These are phyloP conservation scores for Dissoconium aciculare DNA, from an alignment of 2,329 filamentous ascomycete species.

Conservation along the genomic window DNA sequence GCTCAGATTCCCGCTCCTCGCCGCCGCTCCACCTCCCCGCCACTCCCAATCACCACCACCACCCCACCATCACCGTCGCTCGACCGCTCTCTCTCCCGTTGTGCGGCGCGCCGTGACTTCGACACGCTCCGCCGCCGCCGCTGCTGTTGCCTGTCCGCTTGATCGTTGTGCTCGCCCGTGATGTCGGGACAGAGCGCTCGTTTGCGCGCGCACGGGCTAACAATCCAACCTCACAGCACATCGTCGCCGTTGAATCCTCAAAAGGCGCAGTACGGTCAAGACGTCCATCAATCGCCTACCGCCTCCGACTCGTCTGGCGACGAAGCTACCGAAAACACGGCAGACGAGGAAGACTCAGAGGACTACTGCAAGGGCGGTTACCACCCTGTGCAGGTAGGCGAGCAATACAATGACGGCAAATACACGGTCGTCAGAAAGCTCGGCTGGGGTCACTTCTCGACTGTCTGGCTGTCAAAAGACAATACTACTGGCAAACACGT, in stretches of 20 bases:
- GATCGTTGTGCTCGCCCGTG: too few relatives aligned
- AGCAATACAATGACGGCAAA: slow-evolving; percentile 93
- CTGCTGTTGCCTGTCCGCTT: too few relatives aligned
- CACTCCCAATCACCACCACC: too few relatives aligned
- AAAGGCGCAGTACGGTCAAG: slow-evolving; percentile 33
- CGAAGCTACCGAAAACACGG: slow-evolving; percentile 73
- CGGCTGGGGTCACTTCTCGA: slow-evolving; percentile 98
- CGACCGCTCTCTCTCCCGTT: too few relatives aligned
- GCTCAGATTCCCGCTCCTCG: too few relatives aligned
- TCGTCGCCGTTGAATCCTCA: slow-evolving; percentile 19
- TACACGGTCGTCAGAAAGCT: slow-evolving; percentile 94
- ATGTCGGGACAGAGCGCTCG: too few relatives aligned
- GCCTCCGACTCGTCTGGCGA: slow-evolving; percentile 48
- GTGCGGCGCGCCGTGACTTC: too few relatives aligned
- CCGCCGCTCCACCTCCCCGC: too few relatives aligned
- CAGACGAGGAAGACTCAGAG: slow-evolving; percentile 96
- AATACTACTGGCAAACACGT: slow-evolving; percentile 85
- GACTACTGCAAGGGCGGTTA: slow-evolving; percentile 99
- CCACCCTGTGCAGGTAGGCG: slow-evolving; percentile 84
- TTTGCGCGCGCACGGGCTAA: too few relatives aligned
- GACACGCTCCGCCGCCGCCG: too few relatives aligned
- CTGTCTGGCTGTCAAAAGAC: slow-evolving; percentile 73
- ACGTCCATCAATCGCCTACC: slow-evolving; percentile 59
- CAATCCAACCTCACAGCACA: too few relatives aligned
- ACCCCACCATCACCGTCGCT: too few relatives aligned